These are phyloP conservation scores for Bimuria novae-zelandiae DNA, from an alignment of 2,329 filamentous ascomycete species.

Conservation along the genomic window DNA sequence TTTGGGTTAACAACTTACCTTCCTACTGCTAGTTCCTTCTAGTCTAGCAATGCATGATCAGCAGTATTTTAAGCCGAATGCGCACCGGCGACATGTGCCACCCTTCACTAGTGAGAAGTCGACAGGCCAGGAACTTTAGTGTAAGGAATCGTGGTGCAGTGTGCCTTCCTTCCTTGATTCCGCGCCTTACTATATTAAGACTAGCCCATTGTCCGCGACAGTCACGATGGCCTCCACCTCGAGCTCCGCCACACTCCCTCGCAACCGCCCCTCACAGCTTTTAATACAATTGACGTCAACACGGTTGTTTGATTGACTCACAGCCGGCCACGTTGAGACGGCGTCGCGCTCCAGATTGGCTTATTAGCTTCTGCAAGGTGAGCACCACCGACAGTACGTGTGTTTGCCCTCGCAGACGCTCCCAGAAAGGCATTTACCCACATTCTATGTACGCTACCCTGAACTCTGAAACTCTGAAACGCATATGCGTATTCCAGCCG, in stretches of 20 bases:
- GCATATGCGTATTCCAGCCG: slow-evolving; percentile 5
- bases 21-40: too few relatives aligned
- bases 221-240: neutral
- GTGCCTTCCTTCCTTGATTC: too few relatives aligned
- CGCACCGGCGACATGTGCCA: too few relatives aligned
- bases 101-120: too few relatives aligned
- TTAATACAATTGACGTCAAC: neutral
- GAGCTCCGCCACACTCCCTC: slow-evolving; percentile 8
- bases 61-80: too few relatives aligned
- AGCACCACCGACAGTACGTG: neutral
- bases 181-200: neutral
- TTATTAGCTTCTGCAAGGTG: neutral
- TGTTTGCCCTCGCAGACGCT: neutral
- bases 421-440: neutral
- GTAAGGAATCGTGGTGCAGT: too few relatives aligned
- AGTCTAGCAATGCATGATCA: too few relatives aligned
- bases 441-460: neutral
- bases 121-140: too few relatives aligned
- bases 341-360: neutral
- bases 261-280: neutral
- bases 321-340: neutral
- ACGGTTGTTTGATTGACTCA: neutral
- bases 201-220: neutral
- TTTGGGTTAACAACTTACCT: too few relatives aligned
- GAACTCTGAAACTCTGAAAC: slow-evolving; percentile 4